These are phyloP conservation scores for Heracleum sosnowskyi DNA, from an alignment of 129 eudicot species.

Conservation along the genomic window DNA sequence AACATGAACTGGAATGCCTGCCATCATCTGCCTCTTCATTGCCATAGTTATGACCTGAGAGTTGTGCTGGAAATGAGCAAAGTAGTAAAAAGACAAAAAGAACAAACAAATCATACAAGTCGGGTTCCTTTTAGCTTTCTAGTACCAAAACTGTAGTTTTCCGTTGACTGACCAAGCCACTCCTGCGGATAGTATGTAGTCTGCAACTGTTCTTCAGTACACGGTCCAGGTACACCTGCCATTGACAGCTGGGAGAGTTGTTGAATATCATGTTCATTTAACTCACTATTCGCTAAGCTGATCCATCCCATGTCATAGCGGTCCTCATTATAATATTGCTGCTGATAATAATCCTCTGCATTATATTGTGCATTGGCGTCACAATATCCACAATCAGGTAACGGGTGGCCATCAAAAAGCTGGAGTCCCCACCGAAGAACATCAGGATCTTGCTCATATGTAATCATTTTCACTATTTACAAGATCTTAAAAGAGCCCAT, in stretches of 20 bases:
- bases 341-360: constrained; percentile 41
- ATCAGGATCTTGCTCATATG: constrained; percentile 86
- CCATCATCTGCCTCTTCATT: constrained; percentile 40
- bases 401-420: constrained; percentile 72
- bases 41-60: constrained; percentile 31
- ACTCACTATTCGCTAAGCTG: constrained; percentile 33
- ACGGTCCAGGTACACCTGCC: constrained; percentile 31
- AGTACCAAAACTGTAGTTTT: constrained; percentile 53
- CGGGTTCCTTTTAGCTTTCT: constrained; percentile 5
- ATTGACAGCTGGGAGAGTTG: constrained; percentile 49
- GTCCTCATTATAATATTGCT: constrained; percentile 46
- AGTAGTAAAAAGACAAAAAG: constrained; percentile 10
- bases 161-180: constrained; percentile 49
- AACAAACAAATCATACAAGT: constrained; percentile 7
- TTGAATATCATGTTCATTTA: constrained; percentile 35
- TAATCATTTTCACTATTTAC: constrained; percentile 40
- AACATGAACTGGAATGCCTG: constrained; percentile 42
- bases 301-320: constrained; percentile 33
- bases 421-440: constrained; percentile 87
- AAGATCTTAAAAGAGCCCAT: constrained; percentile 15
- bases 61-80: constrained; percentile 16
- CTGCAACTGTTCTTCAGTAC: constrained; percentile 43
- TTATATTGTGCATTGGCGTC: constrained; percentile 35
- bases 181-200: constrained; percentile 46
- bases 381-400: constrained; percentile 42